Evolutionary conservation across 2,329 filamentous ascomycete species (phyloP).

Genomic region (Chrysoporthe deuterocubensis): DNA sequence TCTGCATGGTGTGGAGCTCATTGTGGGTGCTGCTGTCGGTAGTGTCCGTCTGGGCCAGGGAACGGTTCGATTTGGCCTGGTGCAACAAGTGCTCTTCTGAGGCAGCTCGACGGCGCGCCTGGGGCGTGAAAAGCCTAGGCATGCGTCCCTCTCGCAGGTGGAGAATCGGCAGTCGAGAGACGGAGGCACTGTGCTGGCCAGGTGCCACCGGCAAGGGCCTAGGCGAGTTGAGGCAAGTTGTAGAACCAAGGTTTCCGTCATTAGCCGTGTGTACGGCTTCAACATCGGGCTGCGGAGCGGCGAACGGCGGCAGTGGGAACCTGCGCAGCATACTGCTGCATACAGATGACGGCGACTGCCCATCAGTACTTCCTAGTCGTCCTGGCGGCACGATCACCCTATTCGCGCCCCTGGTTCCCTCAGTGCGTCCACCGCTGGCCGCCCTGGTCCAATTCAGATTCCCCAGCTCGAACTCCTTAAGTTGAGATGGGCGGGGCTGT

Average conservation of each 20-base stretch:
- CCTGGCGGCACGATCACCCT: background rate
- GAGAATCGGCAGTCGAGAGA: background rate
- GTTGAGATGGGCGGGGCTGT: background rate
- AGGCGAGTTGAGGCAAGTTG: background rate
- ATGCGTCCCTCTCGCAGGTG: background rate
- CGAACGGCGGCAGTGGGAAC: background rate
- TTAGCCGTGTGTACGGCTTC: background rate
- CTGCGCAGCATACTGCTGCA: too few species aligned
- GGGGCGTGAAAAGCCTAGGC: too few species aligned
- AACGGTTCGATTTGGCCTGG: background rate
- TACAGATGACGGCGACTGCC: background rate
- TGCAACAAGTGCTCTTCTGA: background rate
- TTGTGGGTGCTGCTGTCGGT: background rate
- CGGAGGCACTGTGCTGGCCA: background rate
- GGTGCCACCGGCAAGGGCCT: background rate
- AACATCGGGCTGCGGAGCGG: background rate
- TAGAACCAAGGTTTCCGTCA: background rate
- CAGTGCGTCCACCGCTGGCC: background rate
- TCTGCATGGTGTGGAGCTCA: background rate
- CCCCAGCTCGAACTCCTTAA: conserved; percentile 17
- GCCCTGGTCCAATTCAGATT: background rate
- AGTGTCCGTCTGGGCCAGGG: background rate
- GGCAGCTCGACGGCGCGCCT: background rate
- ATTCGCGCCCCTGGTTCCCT: background rate
- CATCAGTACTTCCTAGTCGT: background rate